Evolutionary conservation across 2,329 filamentous ascomycete genomes (phyloP), one percentile per base, ranked within the genome.

Genomic region (Neofusicoccum parvum): DNA sequence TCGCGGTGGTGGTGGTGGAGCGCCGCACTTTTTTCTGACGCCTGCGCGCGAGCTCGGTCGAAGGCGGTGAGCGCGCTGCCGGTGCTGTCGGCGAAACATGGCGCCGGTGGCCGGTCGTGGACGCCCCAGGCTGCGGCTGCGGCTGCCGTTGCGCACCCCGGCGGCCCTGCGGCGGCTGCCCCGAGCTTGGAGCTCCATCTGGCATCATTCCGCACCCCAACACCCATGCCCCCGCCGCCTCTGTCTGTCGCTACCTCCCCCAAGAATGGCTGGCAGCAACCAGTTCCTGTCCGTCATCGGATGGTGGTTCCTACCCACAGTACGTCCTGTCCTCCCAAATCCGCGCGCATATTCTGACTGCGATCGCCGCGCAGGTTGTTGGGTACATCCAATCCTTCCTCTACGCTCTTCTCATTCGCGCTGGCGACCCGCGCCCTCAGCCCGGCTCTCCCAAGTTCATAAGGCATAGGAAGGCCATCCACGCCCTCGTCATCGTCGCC

Each of bases 371-470:
- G 20, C 50, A 96, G 92, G 87, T 94, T 71, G 90, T 88, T 56
- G 87, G 87, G 68, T 91, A 90, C 81, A 76, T 90, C 5, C 94
- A 98, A 77, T 85, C 85, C 68, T 82, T 96, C 71, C 95, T 93
- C 81, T 99, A 98, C 81, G 85, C 89, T 72, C 80, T 98, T 70
- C 91, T 92, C 64, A 94, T 97, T 76, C 92, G 94, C 70, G 95
- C 93, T 53, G 95, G 95, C 74, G 89, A 93, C 68, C 91, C 91
- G 14, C 91, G 90, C 67, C 94, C 86, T 80, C 66, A 80, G 70
- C 87, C 90, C 41, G 87, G 91, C 76, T 83, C 85, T n/a, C 84
- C 88, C 2, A 88, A 88, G 69, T 92, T 87, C 76, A 83, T 85
- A 68, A 84, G 85, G 65, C 92, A 98, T 81, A 90, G 92, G 67